A percentile compares a stretch with the other conserved stretches of the same genome.
Conservation (phyloP, 2,329 filamentous ascomycete genomes). For the Arthrocladium fulminans region DNA sequence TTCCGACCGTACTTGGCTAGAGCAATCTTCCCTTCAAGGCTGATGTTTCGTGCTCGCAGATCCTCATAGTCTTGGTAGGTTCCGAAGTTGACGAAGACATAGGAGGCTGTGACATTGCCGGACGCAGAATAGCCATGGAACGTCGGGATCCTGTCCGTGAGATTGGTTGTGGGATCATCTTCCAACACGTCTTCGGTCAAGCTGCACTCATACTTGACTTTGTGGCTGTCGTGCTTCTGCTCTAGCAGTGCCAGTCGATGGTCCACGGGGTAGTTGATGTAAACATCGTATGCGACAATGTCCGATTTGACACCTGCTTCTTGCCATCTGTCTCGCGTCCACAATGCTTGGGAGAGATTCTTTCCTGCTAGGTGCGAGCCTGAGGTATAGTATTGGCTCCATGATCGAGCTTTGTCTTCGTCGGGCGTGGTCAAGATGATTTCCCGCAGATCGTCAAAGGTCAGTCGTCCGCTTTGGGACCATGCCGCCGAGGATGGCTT, state of each 20-base stretch:
- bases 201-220: slow-evolving; percentile 66
- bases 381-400: slow-evolving; percentile 69
- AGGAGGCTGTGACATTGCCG: slow-evolving; percentile 80
- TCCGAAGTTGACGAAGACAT: slow-evolving; percentile 86
- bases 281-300: slow-evolving; percentile 65
- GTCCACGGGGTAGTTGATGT: slow-evolving; percentile 67
- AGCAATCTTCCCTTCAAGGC: slow-evolving; percentile 74
- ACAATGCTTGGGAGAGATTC: slow-evolving; percentile 67
- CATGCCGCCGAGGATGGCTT: slow-evolving; percentile 32
- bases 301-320: slow-evolving; percentile 54
- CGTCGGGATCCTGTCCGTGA: slow-evolving; percentile 66
- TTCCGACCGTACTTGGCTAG: slow-evolving; percentile 76
- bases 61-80: slow-evolving; percentile 81
- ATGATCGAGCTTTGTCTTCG: slow-evolving; percentile 53
- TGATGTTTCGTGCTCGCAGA: slow-evolving; percentile 63
- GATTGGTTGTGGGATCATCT: slow-evolving; percentile 68
- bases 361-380: slow-evolving; percentile 68
- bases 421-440: slow-evolving; percentile 48
- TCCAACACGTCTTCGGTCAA: slow-evolving; percentile 76
- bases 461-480: slow-evolving; percentile 39
- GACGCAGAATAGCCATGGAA: slow-evolving; percentile 93
- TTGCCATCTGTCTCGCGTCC: slow-evolving; percentile 66
- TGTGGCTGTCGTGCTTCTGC: slow-evolving; percentile 34
- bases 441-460: slow-evolving; percentile 46
- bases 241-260: slow-evolving; percentile 60